phyloP scores from a whole-genome alignment of 2,329 filamentous ascomycete genomes.

The Sporothrix mexicana region DNA sequence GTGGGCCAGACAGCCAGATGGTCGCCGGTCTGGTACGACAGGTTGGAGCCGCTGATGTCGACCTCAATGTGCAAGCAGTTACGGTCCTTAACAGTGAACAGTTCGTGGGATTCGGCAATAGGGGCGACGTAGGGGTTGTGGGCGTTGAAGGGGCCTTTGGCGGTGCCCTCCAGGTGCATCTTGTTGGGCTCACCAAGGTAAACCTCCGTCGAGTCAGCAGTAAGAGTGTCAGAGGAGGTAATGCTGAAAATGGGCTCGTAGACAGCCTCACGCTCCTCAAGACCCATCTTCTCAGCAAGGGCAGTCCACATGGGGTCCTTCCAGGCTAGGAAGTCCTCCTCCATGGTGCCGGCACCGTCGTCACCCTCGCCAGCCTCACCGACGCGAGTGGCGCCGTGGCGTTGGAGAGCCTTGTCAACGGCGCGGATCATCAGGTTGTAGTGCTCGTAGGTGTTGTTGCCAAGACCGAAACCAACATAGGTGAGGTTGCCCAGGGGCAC shows the following conservation, averaged over 20 bases:
- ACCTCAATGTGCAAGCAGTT: slow-evolving; percentile 98
- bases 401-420: slow-evolving; percentile 79
- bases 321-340: slow-evolving; percentile 98
- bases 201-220: slow-evolving; percentile 76
- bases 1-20: slow-evolving; percentile 98
- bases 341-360: slow-evolving; percentile 98
- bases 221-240: slow-evolving; percentile 74
- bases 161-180: slow-evolving; percentile 84
- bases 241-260: slow-evolving; percentile 94
- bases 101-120: slow-evolving; percentile 85
- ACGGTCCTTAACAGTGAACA: slow-evolving; percentile 86
- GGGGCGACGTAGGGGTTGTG: slow-evolving; percentile 98
- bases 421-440: slow-evolving; percentile 99
- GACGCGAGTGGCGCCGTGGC: slow-evolving; percentile 82
- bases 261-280: slow-evolving; percentile 93
- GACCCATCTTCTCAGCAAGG: slow-evolving; percentile 78
- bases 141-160: slow-evolving; percentile 90
- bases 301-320: slow-evolving; percentile 99
- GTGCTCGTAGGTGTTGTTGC: slow-evolving; percentile 99
- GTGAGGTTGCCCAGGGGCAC: slow-evolving; percentile 81
- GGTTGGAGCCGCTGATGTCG: slow-evolving; percentile 84
- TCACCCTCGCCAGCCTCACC: slow-evolving; percentile 93
- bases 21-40: slow-evolving; percentile 94
- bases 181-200: slow-evolving; percentile 97
- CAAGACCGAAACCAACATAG: slow-evolving; percentile 93